Evolutionary conservation across 805 yeast species (phyloP).

Genomic region (Yarrowia porcina): DNA sequence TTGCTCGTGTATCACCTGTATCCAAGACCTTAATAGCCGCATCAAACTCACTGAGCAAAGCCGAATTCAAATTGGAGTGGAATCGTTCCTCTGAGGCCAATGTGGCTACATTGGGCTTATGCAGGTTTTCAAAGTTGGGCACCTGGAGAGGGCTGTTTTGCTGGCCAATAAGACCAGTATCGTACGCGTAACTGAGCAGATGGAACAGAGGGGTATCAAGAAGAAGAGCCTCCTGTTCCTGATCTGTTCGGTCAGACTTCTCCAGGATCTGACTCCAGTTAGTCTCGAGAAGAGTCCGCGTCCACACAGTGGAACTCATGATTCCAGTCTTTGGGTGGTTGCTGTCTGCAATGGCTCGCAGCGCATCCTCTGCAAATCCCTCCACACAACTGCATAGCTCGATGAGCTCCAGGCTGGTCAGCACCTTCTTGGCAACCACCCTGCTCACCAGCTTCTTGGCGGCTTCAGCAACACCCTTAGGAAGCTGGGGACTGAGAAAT

Average conservation of each 20-base stretch:
- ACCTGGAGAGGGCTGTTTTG: background rate
- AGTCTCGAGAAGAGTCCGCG: background rate
- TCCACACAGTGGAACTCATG: constrained; percentile 8
- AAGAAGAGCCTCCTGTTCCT: background rate
- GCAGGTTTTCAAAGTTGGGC: constrained; percentile 5
- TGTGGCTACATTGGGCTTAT: background rate
- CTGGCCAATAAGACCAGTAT: background rate
- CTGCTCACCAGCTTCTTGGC: background rate
- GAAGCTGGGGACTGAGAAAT: background rate
- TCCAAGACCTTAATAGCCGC: background rate
- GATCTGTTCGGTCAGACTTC: background rate
- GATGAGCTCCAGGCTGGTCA: background rate
- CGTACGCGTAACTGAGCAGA: background rate
- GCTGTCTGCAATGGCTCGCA: background rate
- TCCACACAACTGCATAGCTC: background rate
- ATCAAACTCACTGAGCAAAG: background rate
- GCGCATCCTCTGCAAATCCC: background rate
- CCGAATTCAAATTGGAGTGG: background rate
- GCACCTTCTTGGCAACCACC: background rate
- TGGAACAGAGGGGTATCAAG: background rate
- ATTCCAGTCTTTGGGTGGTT: background rate
- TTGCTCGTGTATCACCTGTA: background rate
- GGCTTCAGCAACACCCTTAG: background rate
- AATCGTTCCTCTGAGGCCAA: background rate
- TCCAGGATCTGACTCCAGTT: background rate